Percentiles rank a stretch among this genome's conserved stretches.
Evolutionary conservation across 208 protist genomes (phyloP).

Genomic region (Jaenimonas drosophilae): DNA sequence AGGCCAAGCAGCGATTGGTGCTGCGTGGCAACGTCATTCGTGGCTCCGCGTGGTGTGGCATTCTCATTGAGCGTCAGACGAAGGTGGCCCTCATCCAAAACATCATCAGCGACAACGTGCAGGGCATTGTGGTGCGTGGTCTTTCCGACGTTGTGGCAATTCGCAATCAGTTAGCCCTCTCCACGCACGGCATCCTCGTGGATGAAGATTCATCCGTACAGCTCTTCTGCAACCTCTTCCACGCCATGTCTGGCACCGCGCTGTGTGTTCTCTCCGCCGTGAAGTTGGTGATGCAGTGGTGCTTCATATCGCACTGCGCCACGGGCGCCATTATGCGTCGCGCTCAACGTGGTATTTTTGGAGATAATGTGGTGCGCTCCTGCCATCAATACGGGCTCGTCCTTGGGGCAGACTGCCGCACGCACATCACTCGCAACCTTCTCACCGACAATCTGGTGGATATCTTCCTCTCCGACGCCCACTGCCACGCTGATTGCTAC

Average conservation of each 20-base stretch:
- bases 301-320: slow-evolving; percentile 8
- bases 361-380: slow-evolving; percentile 9
- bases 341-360: slow-evolving; percentile 1
- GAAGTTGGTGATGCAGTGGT: slow-evolving; percentile 6
- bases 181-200: slow-evolving; percentile 9
- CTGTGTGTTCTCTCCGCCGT: slow-evolving; percentile 8
- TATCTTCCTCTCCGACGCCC: slow-evolving; percentile 9
- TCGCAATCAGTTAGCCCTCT: slow-evolving; percentile 5
- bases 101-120: slow-evolving; percentile 4
- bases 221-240: slow-evolving; percentile 11
- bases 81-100: slow-evolving; percentile 4
- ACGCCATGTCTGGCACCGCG: not conserved
- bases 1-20: not conserved
- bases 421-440: slow-evolving; percentile 8
- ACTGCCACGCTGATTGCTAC: slow-evolving; percentile 7
- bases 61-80: slow-evolving; percentile 12
- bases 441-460: slow-evolving; percentile 9
- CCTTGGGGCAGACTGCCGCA: slow-evolving; percentile 12
- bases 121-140: slow-evolving; percentile 8
- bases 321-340: slow-evolving; percentile 13
- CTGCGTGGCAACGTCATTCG: slow-evolving; percentile 15
- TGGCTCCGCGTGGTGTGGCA: slow-evolving; percentile 5
- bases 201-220: slow-evolving; percentile 8
- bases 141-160: slow-evolving; percentile 3
- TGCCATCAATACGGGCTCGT: slow-evolving; percentile 6